phyloP scores from a whole-genome alignment of 2,329 filamentous ascomycete genomes.

The Parafenestella ontariensis region DNA sequence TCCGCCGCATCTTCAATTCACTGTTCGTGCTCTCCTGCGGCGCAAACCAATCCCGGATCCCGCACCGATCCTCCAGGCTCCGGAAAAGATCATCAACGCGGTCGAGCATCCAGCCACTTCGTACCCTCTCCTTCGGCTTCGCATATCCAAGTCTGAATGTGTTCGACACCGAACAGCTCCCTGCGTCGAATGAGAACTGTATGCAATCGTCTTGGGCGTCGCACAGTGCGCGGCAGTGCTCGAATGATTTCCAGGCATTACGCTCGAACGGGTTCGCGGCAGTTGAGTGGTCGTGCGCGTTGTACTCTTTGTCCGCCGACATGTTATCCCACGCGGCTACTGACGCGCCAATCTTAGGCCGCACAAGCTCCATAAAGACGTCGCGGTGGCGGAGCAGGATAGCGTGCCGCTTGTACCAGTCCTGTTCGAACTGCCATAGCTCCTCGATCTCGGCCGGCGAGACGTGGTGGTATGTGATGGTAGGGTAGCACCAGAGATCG shows the following conservation, averaged over 20 bases:
- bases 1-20: constrained; percentile 24
- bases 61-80: constrained; percentile 39
- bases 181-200: constrained; percentile 45
- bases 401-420: constrained; percentile 47
- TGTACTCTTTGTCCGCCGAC: constrained; percentile 45
- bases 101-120: constrained; percentile 47
- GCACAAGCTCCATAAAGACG: constrained; percentile 45
- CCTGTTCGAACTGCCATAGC: constrained; percentile 50
- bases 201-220: constrained; percentile 42
- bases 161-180: constrained; percentile 39
- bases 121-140: constrained; percentile 34
- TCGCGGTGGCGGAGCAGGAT: constrained; percentile 47
- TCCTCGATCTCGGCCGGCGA: constrained; percentile 45
- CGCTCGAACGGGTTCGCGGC: constrained; percentile 32
- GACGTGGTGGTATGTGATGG: constrained; percentile 52
- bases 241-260: constrained; percentile 46
- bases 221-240: constrained; percentile 44
- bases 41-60: constrained; percentile 44
- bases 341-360: constrained; percentile 33
- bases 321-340: constrained; percentile 47
- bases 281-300: constrained; percentile 39
- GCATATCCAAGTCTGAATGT: constrained; percentile 43
- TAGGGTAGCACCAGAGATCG: constrained; percentile 53
- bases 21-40: constrained; percentile 24
- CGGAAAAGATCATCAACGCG: constrained; percentile 44